Base-by-base conservation (phyloP, 495 filamentous ascomycete species). In the Aspergillus leporis region DNA sequence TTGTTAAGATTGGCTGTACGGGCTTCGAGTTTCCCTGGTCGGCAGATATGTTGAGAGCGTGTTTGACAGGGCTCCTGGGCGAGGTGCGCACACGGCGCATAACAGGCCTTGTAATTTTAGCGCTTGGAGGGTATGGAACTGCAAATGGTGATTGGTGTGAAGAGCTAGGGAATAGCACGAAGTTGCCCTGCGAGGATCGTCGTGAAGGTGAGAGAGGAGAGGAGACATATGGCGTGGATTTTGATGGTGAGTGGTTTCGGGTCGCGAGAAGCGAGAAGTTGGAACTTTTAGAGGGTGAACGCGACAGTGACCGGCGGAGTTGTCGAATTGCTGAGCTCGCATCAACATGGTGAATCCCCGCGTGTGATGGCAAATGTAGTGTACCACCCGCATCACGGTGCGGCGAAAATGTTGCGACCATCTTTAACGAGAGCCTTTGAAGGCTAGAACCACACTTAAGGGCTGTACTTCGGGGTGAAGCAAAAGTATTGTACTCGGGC, bases 331-430 rank as follows among this genome's bases (percentile, higher is more conserved):
- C 84, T 22, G 89, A 84, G 62, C 83, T 86, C 5, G 90, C 84
- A 73, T 93, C 90, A 63, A 91, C 87, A 75, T 88, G 85, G 63
- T 90, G 87, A 56, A 87, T 84, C 62, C 90, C 89, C 25, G 89
- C 91, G 51, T 92, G 92, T 31, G 92, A 93, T 52, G 89, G 84
- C 4, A 93, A 80, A 66, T 93, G 90, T 54, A 95, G 78, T 45
- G 90, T 92, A 59, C 89, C 88, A 63, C 90, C 89, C 58, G 87
- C 85, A 72, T 83, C 81, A 59, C 79, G 76, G 66, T 81, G 80
- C 52, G 81, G 77, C 61, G 81, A 81, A 63, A 78, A 81, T 46
- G 80, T 80, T 49, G 75, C 78, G 59, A 81, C 80, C 80, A 83
- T 83, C 60, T 65, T 70, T 51, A 40, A 52, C 28, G 19, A 12